Percentiles rank a stretch among this genome's conserved stretches.
Conservation (phyloP, 2,329 filamentous ascomycete species). For the Xenoacremonium recifei region DNA sequence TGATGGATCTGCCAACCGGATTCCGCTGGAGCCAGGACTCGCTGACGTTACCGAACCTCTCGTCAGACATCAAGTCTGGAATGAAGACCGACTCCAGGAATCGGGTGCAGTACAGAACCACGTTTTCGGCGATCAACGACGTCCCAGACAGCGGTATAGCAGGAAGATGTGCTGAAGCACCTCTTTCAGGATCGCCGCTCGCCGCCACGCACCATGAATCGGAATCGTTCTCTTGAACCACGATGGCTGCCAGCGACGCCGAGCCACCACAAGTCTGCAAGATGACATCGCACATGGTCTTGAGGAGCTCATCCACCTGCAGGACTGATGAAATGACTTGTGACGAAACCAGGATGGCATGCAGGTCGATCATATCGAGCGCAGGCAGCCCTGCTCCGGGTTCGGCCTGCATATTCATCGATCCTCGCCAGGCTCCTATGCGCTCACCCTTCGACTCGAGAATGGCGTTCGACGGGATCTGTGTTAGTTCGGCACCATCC, state of each 20-base stretch:
- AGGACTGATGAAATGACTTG: constrained; percentile 79
- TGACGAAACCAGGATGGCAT: constrained; percentile 74
- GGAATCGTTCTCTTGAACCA: constrained; percentile 66
- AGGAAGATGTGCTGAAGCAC: constrained; percentile 64
- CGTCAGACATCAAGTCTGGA: constrained; percentile 70
- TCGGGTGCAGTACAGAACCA: constrained; percentile 73
- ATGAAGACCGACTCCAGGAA: constrained; percentile 76
- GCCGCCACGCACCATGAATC: constrained; percentile 71
- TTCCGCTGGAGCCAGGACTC: constrained; percentile 67
- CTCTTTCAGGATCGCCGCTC: constrained; percentile 68
- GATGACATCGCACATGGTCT: constrained; percentile 80
- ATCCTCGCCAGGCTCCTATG: constrained; percentile 62
- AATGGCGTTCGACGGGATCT: constrained; percentile 43
- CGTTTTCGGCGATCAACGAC: constrained; percentile 70
- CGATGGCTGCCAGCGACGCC: constrained; percentile 70
- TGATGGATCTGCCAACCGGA: constrained; percentile 69
- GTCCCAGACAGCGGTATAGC: constrained; percentile 64
- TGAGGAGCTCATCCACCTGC: constrained; percentile 70
- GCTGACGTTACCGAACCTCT: constrained; percentile 74
- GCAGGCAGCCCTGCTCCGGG: constrained; percentile 65
- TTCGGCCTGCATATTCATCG: constrained; percentile 54
- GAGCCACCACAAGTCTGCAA: constrained; percentile 71
- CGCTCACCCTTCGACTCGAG: constrained; percentile 55
- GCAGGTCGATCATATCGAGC: constrained; percentile 79
- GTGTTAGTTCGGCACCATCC: constrained; percentile 40